A percentile compares a stretch with the other conserved stretches of the same genome.
phyloP scores from a whole-genome alignment of 1,284 basidiomycete species.

The Leccinum griseonigrum region DNA sequence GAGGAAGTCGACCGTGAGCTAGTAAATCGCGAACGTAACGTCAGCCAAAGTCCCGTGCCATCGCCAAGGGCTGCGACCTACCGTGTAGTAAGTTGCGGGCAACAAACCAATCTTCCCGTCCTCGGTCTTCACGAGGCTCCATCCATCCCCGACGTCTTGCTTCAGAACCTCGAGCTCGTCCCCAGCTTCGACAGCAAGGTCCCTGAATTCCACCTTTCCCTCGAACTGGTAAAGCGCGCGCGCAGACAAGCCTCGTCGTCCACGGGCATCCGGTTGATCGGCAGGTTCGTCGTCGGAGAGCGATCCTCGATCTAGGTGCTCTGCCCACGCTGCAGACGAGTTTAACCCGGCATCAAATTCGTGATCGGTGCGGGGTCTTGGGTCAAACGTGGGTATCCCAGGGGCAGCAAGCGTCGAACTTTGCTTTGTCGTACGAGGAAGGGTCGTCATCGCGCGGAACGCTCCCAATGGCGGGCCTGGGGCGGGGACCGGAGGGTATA shows the following conservation, averaged over 20 bases:
- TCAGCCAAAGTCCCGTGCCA: conserved; percentile 1
- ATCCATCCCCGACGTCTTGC: conserved; percentile 67
- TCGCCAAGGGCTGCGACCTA: conserved; percentile 31
- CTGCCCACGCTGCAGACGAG: conserved; percentile 72
- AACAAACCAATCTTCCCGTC: conserved; percentile 65
- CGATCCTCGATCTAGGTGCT: conserved; percentile 46
- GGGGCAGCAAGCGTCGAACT: conserved; percentile 7
- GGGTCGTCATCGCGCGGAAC: conserved; percentile 30
- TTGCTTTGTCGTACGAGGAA: conserved; percentile 28
- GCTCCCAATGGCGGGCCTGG: background rate
- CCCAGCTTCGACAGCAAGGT: conserved; percentile 62
- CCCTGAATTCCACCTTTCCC: conserved; percentile 70
- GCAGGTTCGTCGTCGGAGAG: conserved; percentile 42
- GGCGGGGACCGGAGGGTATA: background rate
- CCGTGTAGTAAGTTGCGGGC: conserved; percentile 71
- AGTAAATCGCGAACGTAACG: background rate
- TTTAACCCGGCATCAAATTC: conserved; percentile 77
- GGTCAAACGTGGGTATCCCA: conserved; percentile 7
- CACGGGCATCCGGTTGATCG: conserved; percentile 36
- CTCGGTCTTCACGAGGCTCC: conserved; percentile 62
- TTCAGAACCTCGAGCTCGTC: conserved; percentile 64
- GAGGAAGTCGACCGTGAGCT: conserved; percentile 65
- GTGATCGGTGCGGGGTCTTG: conserved; percentile 30
- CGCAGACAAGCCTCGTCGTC: conserved; percentile 46
- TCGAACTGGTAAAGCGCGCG: conserved; percentile 69